Base-by-base conservation (phyloP, 2,329 filamentous ascomycete genomes). In the Cryphonectria radicalis region DNA sequence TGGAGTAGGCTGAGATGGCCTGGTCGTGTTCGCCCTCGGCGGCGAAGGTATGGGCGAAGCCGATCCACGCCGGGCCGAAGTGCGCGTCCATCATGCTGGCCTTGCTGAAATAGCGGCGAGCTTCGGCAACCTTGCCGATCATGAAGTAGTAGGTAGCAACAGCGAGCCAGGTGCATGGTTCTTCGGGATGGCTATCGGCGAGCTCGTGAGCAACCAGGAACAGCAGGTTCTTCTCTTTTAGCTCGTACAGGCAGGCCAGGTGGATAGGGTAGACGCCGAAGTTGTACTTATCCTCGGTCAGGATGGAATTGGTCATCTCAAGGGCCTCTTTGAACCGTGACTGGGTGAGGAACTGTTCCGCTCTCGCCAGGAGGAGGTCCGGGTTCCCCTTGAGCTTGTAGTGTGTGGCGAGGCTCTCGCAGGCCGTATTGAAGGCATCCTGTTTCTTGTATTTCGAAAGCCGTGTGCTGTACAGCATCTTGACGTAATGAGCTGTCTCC, bases 1-100 rank as follows among this genome's bases (percentile, higher is more conserved):
- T 99, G 42, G 93, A 97, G 82, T 99, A 99, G 0, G 97, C 96
- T 11, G 95, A 97, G 74, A 99, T 98, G 64, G 96, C 96, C 82
- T 99, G 96, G 80, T 99, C 96, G 80, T 98, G 95, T 81, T 99
- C 96, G 67, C 96, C 96, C 80, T 99, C 96, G 14, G 94, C 95
- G 1, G 96, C 96, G 79, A 99, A 99, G 0, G 96, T 99, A 80
- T 99, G 97, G 0, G 96, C 96, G 78, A 99, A 99, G 1, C 97
- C 96, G 74, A 99, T 98, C 96, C 96, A 99, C 3, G 96, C 96
- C 0, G 96, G 93, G 0, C 95, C 95, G 77, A 97, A 99, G 82
- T 98, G 95, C 8, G 95, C 93, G 78, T 99, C 95, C 91, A 99
- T 95, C 85, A 98, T 92, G 75, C 93, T 97, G 5, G 97, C 93